Conservation (phyloP, 768 basidiomycete genomes). For the Boletus rubescentipes region DNA sequence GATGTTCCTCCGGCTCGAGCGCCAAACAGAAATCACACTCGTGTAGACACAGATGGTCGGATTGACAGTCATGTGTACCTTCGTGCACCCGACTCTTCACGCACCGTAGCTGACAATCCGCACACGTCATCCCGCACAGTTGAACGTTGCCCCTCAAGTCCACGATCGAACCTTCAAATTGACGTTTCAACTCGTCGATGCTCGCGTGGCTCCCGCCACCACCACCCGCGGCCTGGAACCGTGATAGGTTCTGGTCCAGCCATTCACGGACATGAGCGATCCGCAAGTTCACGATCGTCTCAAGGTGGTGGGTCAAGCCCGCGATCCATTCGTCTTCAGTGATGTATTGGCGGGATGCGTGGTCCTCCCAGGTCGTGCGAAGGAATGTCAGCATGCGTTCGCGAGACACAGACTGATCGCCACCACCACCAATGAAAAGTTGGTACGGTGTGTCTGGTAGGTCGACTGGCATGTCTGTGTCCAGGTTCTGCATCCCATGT, state of each 20-base stretch:
- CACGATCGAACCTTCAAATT: constrained; percentile 42
- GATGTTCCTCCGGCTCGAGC: constrained; percentile 29
- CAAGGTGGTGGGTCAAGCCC: constrained; percentile 39
- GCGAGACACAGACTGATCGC: constrained; percentile 18
- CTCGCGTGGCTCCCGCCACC: constrained; percentile 33
- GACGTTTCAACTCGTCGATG: constrained; percentile 44
- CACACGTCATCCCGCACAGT: constrained; percentile 50
- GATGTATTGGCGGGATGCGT: constrained; percentile 19
- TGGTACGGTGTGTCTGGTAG: constrained; percentile 35
- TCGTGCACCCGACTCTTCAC: constrained; percentile 46
- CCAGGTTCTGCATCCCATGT: constrained; percentile 44
- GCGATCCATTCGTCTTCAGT: constrained; percentile 38
- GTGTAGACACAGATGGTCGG: constrained; percentile 46
- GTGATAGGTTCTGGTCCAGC: constrained; percentile 47
- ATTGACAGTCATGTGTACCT: constrained; percentile 47
- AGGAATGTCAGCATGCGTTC: constrained; percentile 14
- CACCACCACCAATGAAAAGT: constrained; percentile 33
- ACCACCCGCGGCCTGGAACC: constrained; percentile 38
- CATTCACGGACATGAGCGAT: constrained; percentile 49
- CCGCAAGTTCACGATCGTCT: constrained; percentile 40
- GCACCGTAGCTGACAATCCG: constrained; percentile 49
- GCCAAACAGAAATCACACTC: constrained; percentile 41
- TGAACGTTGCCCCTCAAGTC: constrained; percentile 47
- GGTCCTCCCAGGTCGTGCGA: constrained; percentile 16
- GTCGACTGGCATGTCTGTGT: constrained; percentile 44